Evolutionary conservation across 2,329 filamentous ascomycete species (phyloP).

Genomic region (Diplodia scrobiculata): DNA sequence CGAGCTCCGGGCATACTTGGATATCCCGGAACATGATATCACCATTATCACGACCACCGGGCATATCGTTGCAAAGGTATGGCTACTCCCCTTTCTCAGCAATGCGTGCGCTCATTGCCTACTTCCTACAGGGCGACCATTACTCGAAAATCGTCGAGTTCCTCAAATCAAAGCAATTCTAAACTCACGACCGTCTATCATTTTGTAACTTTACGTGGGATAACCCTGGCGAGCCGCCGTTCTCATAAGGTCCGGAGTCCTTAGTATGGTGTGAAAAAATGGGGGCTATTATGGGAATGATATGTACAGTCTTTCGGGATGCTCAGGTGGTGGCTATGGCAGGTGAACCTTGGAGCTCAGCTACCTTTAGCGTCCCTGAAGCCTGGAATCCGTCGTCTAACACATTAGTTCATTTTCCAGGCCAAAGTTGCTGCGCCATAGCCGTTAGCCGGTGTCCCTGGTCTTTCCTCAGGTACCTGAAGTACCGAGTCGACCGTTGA

Average conservation of each 20-base stretch:
- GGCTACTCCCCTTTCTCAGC: no score
- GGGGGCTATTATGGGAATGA: background rate
- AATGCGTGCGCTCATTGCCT: constrained; percentile 7
- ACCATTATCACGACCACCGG: constrained; percentile 64
- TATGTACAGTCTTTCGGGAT: background rate
- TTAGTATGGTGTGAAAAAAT: background rate
- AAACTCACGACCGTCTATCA: background rate
- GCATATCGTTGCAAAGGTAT: constrained; percentile 59
- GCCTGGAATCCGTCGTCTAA: no score
- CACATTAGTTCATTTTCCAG: no score
- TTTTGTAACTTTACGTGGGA: background rate
- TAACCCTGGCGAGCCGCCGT: background rate
- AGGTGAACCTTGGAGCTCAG: background rate
- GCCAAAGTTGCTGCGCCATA: no score
- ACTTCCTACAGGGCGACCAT: constrained; percentile 35
- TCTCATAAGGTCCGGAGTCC: constrained; percentile 17
- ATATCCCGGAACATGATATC: constrained; percentile 58
- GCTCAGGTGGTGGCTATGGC: background rate
- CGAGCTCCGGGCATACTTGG: constrained; percentile 64
- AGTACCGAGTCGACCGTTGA: no score
- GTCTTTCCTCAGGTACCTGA: no score
- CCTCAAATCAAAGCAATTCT: constrained; percentile 43
- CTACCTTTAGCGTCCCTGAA: background rate
- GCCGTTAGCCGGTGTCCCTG: no score
- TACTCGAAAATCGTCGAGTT: constrained; percentile 41